Percentiles rank a stretch among this genome's conserved stretches.
Evolutionary conservation across 306 rosid genomes (phyloP).

Genomic region (Glycine tomentella): DNA sequence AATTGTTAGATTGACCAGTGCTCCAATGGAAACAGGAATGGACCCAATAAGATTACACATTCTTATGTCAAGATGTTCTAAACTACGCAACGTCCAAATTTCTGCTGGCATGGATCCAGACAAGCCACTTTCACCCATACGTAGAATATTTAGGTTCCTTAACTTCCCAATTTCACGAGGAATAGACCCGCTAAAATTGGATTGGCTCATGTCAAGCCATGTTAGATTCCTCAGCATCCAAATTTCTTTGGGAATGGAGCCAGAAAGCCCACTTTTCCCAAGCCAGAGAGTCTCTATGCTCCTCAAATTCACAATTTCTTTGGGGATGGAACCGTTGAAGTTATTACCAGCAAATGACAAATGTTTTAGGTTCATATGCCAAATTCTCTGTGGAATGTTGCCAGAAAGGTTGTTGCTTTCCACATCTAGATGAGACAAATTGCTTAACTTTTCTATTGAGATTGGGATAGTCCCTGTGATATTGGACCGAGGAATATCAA

Average conservation of each 20-base stretch:
- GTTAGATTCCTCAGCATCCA: background rate
- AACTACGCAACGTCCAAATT: no score
- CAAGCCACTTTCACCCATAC: no score
- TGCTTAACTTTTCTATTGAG: background rate
- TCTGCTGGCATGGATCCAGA: background rate
- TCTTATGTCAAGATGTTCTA: no score
- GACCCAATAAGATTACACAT: no score
- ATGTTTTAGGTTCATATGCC: background rate
- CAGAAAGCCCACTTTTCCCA: background rate
- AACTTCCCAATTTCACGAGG: no score
- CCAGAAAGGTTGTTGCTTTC: background rate
- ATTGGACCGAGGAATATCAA: background rate
- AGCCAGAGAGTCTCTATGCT: background rate
- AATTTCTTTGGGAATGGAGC: background rate
- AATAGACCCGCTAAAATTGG: constrained; percentile 30
- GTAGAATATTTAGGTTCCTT: no score
- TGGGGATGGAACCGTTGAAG: background rate
- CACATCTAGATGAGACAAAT: background rate
- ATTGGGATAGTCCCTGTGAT: constrained; percentile 6
- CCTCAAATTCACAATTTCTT: constrained; percentile 7
- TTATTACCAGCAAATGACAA: background rate
- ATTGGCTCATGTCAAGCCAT: background rate
- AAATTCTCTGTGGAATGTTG: background rate
- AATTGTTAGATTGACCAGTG: no score
- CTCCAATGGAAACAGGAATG: no score